Percentiles rank a stretch among this genome's conserved stretches.
phyloP scores from a whole-genome alignment of 169 alveolate genomes.

The Cryptosporidium sp. region DNA sequence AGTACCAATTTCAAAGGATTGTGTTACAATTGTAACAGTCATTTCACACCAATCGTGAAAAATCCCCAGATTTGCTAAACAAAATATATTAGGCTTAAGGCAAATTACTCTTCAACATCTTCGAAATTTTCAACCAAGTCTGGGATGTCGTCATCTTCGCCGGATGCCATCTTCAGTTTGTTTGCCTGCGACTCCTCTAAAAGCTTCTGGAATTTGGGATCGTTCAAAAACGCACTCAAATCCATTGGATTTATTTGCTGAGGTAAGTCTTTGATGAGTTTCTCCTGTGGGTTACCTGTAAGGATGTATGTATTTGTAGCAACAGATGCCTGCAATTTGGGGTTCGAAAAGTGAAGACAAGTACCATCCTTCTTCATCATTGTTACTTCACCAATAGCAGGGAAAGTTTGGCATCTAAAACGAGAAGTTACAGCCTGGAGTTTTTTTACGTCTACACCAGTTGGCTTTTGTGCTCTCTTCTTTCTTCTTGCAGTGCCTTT shows the following conservation, averaged over 20 bases:
- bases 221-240: slow-evolving; percentile 78
- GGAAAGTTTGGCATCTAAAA: slow-evolving; percentile 93
- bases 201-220: slow-evolving; percentile 78
- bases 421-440: slow-evolving; percentile 91
- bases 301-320: slow-evolving; percentile 94
- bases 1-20: background rate
- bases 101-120: slow-evolving; percentile 73
- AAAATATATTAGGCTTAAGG: background rate
- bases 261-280: slow-evolving; percentile 85
- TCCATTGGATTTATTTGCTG: slow-evolving; percentile 84
- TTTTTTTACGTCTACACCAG: slow-evolving; percentile 92
- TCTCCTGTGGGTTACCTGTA: slow-evolving; percentile 93
- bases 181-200: slow-evolving; percentile 76
- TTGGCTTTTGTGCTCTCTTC: slow-evolving; percentile 90
- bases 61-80: background rate
- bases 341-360: slow-evolving; percentile 91
- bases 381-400: slow-evolving; percentile 95
- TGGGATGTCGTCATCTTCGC: slow-evolving; percentile 81
- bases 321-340: slow-evolving; percentile 93
- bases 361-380: slow-evolving; percentile 95
- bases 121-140: slow-evolving; percentile 87
- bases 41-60: background rate
- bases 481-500: slow-evolving; percentile 96
- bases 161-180: background rate
- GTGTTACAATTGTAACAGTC: slow-evolving; percentile 4